These are phyloP conservation scores for Aristolochia fimbriata DNA, from an alignment of 164 flowering plant species.

Conservation along the genomic window DNA sequence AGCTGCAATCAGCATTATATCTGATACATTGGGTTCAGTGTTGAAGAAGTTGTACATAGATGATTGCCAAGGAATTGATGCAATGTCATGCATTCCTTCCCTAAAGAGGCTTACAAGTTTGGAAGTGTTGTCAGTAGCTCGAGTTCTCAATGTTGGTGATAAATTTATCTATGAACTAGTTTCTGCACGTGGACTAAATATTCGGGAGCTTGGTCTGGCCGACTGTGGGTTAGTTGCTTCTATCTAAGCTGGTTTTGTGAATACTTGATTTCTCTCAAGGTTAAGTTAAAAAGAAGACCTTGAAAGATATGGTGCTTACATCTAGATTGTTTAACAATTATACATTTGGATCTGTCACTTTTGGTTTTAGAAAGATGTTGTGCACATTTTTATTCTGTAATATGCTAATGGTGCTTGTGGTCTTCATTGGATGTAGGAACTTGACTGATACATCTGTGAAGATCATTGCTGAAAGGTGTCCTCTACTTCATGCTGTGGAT, in stretches of 20 bases:
- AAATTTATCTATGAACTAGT: slow-evolving; percentile 41
- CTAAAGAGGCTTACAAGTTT: slow-evolving; percentile 43
- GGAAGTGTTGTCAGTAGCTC: slow-evolving; percentile 61
- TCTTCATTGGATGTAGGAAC: slow-evolving; percentile 38
- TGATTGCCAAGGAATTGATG: slow-evolving; percentile 58
- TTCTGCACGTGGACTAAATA: slow-evolving; percentile 27
- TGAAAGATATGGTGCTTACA: neutral
- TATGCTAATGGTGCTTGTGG: neutral
- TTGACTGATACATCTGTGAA: slow-evolving; percentile 68
- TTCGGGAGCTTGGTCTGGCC: slow-evolving; percentile 65
- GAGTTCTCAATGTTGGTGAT: slow-evolving; percentile 46
- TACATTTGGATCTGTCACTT: neutral
- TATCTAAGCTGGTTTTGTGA: neutral
- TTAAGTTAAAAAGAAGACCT: neutral
- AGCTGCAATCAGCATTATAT: slow-evolving; percentile 35
- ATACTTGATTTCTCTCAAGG: neutral
- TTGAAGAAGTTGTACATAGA: slow-evolving; percentile 64
- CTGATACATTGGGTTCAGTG: slow-evolving; percentile 35
- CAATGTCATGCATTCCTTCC: slow-evolving; percentile 49
- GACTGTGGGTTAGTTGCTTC: slow-evolving; percentile 49
- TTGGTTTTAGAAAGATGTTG: neutral
- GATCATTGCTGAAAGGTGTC: slow-evolving; percentile 46
- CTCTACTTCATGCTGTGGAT: slow-evolving; percentile 45
- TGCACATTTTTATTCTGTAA: neutral
- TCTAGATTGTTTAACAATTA: neutral